Percentiles rank a stretch among this genome's conserved stretches.
Evolutionary conservation across 2,329 filamentous ascomycete genomes (phyloP).

Genomic region (Graphiopsis chlorocephala): DNA sequence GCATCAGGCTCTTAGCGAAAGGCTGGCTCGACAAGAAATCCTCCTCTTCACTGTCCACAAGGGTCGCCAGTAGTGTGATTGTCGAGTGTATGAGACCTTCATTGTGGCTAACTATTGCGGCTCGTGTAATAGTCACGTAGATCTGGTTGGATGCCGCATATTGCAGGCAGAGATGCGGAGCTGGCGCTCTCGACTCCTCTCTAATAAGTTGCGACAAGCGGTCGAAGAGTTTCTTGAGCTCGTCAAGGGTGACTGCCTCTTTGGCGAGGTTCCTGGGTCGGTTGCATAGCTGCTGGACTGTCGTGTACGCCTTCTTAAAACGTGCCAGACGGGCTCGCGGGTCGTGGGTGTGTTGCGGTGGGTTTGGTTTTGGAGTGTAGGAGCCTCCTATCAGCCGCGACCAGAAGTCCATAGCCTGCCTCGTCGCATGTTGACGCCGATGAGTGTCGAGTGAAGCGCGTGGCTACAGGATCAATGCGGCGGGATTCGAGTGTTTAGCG

Average conservation of each 20-base stretch:
- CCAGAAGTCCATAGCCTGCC: slow-evolving; percentile 42
- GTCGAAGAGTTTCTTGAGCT: slow-evolving; percentile 54
- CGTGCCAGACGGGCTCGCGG: slow-evolving; percentile 59
- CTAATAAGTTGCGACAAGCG: slow-evolving; percentile 67
- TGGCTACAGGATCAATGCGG: not conserved
- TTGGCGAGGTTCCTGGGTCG: slow-evolving; percentile 50
- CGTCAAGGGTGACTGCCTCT: slow-evolving; percentile 50
- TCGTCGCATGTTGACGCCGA: slow-evolving; percentile 14
- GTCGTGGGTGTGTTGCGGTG: slow-evolving; percentile 45
- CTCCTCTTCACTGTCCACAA: slow-evolving; percentile 96
- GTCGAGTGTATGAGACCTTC: slow-evolving; percentile 82
- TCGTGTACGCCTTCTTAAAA: slow-evolving; percentile 61
- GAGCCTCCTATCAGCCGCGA: slow-evolving; percentile 60
- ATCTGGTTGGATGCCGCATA: slow-evolving; percentile 85
- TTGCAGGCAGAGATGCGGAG: slow-evolving; percentile 86
- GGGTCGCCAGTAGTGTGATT: slow-evolving; percentile 80
- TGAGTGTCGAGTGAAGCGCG: slow-evolving; percentile 2
- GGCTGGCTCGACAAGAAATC: slow-evolving; percentile 82
- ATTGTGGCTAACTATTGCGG: slow-evolving; percentile 80
- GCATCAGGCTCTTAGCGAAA: slow-evolving; percentile 85
- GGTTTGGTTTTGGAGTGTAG: slow-evolving; percentile 49
- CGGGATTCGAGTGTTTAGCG: slow-evolving; percentile 8
- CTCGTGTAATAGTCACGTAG: slow-evolving; percentile 84
- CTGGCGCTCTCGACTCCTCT: slow-evolving; percentile 83
- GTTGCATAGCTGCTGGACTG: slow-evolving; percentile 62